Evolutionary conservation across 371 early-diverging fungal species (phyloP).

Genomic region (Lichtheimia ramosa): DNA sequence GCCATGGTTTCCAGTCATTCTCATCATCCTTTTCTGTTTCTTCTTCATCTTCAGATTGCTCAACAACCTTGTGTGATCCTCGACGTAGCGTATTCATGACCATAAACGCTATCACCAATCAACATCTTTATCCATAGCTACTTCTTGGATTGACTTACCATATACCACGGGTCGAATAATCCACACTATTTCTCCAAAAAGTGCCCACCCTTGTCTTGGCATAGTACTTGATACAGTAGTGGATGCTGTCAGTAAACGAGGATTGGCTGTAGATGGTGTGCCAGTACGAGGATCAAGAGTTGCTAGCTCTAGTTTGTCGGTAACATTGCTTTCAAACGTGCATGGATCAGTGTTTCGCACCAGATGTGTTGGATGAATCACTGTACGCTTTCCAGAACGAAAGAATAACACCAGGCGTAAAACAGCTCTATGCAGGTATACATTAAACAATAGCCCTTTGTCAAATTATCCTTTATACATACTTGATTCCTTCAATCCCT

Average conservation of each 20-base stretch:
- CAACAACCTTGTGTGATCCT: not conserved
- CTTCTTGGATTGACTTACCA: no score
- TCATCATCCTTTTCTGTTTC: slow-evolving; percentile 18
- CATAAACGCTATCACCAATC: not conserved
- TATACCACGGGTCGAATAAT: slow-evolving; percentile 37
- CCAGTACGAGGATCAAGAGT: slow-evolving; percentile 39
- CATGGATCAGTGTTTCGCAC: slow-evolving; percentile 34
- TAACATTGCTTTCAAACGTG: slow-evolving; percentile 19
- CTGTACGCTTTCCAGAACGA: slow-evolving; percentile 16
- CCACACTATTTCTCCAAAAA: slow-evolving; percentile 37
- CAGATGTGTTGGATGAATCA: slow-evolving; percentile 44
- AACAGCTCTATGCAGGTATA: slow-evolving; percentile 17
- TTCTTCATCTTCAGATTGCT: slow-evolving; percentile 12
- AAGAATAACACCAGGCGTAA: slow-evolving; percentile 30
- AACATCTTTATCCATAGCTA: no score
- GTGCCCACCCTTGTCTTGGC: slow-evolving; percentile 26
- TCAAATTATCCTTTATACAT: no score
- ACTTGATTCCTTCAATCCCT: slow-evolving; percentile 42
- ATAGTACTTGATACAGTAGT: not conserved
- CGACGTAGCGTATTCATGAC: not conserved
- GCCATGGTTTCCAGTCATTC: slow-evolving; percentile 37
- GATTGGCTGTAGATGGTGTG: slow-evolving; percentile 20
- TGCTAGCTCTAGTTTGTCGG: slow-evolving; percentile 30
- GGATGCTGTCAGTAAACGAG: not conserved
- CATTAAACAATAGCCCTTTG: no score